A percentile compares a stretch with the other conserved stretches of the same genome.
Conservation (phyloP, 208 protist genomes). For the Trypanosoma boissoni region DNA sequence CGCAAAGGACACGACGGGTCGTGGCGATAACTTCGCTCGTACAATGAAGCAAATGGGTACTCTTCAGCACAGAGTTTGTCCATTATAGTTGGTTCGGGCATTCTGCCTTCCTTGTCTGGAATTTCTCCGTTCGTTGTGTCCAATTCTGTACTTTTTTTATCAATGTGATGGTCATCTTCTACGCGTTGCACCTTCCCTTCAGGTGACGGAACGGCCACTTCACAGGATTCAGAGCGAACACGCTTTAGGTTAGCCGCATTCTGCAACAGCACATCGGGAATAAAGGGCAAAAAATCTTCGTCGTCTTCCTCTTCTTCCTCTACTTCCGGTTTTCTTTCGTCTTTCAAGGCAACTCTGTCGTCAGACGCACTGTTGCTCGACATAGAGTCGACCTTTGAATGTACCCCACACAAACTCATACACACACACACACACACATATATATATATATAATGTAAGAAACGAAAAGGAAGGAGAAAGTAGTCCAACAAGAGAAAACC, state of each 20-base stretch:
- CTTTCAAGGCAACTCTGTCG: background rate
- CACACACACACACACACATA: background rate
- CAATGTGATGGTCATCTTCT: too few species aligned
- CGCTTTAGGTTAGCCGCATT: background rate
- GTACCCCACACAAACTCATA: background rate
- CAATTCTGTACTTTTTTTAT: background rate
- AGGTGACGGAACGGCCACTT: too few species aligned
- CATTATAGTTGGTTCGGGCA: constrained; percentile 2
- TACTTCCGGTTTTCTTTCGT: background rate
- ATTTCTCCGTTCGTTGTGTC: background rate
- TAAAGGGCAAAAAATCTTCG: constrained; percentile 56
- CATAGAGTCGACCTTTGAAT: background rate
- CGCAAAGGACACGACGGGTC: constrained; percentile 21
- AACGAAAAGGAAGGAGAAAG: constrained; percentile 4
- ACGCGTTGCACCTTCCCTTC: too few species aligned
- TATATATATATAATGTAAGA: background rate
- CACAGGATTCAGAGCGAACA: too few species aligned
- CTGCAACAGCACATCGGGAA: constrained; percentile 24
- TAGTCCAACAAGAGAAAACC: background rate
- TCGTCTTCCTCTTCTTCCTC: constrained; percentile 35
- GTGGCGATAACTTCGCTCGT: constrained; percentile 68
- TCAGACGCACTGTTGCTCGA: background rate
- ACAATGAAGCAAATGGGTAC: constrained; percentile 41
- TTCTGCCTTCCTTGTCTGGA: background rate
- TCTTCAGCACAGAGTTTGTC: constrained; percentile 20